A percentile compares a stretch with the other conserved stretches of the same genome.
Evolutionary conservation across 352 stramenopile species (phyloP).

Genomic region (Phytophthora capsici): DNA sequence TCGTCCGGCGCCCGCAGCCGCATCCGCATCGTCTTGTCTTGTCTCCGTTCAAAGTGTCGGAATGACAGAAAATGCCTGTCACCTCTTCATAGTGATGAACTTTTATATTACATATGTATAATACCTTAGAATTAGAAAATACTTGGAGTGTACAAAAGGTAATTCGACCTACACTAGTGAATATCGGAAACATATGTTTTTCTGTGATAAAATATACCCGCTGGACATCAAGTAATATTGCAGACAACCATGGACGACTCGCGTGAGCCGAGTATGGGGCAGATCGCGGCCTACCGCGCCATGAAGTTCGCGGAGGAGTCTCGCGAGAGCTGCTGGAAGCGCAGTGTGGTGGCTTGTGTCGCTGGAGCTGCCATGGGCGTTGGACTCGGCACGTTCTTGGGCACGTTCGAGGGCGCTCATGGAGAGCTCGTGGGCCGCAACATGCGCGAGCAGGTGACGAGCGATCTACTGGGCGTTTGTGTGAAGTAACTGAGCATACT

Average conservation of each 20-base stretch:
- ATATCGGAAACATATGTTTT: too few relatives aligned
- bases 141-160: too few relatives aligned
- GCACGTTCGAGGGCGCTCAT: conserved; percentile 88
- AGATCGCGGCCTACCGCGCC: conserved; percentile 51
- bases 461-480: neutral
- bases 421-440: conserved; percentile 85
- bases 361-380: conserved; percentile 80
- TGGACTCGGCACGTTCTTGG: conserved; percentile 84
- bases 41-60: conserved; percentile 14
- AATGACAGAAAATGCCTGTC: neutral
- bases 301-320: conserved; percentile 84
- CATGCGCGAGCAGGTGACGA: conserved; percentile 81
- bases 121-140: too few relatives aligned
- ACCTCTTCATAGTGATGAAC: too few relatives aligned
- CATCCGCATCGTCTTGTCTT: conserved; percentile 55
- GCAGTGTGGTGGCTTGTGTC: conserved; percentile 79
- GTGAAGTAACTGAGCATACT: neutral
- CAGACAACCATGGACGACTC: conserved; percentile 15
- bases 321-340: conserved; percentile 85
- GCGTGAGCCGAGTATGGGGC: conserved; percentile 36
- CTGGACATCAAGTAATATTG: too few relatives aligned
- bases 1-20: conserved; percentile 74
- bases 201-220: too few relatives aligned
- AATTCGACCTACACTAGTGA: too few relatives aligned
- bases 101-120: too few relatives aligned